Base-by-base conservation (phyloP, 2,329 filamentous ascomycete genomes). In the Pezicula neosporulosa region DNA sequence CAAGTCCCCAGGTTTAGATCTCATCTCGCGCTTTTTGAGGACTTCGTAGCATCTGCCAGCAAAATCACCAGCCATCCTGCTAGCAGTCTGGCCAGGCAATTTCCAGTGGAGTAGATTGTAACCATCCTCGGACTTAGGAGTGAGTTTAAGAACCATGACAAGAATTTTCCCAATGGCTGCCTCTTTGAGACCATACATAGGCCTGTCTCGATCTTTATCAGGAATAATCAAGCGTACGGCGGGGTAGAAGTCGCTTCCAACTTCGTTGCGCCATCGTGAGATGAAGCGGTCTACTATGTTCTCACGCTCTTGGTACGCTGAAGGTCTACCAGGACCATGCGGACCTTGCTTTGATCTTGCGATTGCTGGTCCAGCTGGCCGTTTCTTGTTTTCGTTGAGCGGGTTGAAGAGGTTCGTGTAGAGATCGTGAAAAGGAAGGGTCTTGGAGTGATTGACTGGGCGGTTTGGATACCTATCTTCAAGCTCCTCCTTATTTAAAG, bases 121-220 rank as follows among this genome's bases (percentile, higher is more conserved):
- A 0, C 86, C 93, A 72, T 97, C 93, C 56, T 96, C 90, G 0
- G 90, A 95, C 61, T 92, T 86, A 62, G 87, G 89, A 72, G 92
- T 87, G 62, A 99, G 96, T 65, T 92, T 93, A 77, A 96, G 87
- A 37, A 96, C 80, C 66, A 91, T 93, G 52, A 97, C 89, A n/a
- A 97, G 76, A 18, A 97, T 73, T 66, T 91, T 96, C 9, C 87
- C 93, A 53, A 99, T 91, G 5, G 86, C 82, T 66, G 87, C 92
- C 73, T 99, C 94, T 66, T 97, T 97, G 38, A 99, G 76, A 1
- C 93, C 90, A 63, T 97, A 99, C 75, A 96, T 91, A 16, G 88
- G 87, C 44, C 94, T 83, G 63, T 97, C 91, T 37, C 91, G 83
- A 65, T 99, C 94, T 66, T 96, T 95, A 63, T 95, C 90, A 0